phyloP scores from a whole-genome alignment of 345 rosid genomes.

The Citrus reticulata region DNA sequence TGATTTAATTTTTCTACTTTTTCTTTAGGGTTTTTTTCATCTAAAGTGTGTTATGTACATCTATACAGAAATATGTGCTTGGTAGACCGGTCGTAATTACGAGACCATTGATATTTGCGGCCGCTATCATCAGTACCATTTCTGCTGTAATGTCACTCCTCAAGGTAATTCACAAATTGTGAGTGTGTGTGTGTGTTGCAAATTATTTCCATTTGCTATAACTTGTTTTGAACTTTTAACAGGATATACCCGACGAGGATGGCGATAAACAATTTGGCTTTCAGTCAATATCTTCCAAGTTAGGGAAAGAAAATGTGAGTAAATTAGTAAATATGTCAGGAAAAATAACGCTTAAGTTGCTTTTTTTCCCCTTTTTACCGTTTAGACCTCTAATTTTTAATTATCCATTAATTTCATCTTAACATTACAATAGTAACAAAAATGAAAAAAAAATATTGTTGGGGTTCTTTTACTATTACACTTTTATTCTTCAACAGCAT shows the following conservation, averaged over 20 bases:
- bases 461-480: neutral
- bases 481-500: no score
- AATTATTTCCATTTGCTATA: neutral
- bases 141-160: constrained; percentile 26
- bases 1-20: no score
- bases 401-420: no score
- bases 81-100: constrained; percentile 24
- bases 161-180: constrained; percentile 21
- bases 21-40: no score
- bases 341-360: no score
- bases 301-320: constrained; percentile 30
- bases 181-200: no score
- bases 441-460: no score
- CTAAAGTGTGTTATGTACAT: no score
- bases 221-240: neutral
- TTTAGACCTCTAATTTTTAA: no score
- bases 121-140: constrained; percentile 31
- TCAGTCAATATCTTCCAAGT: constrained; percentile 16
- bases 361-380: no score
- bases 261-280: constrained; percentile 30
- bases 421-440: no score
- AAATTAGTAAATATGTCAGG: neutral
- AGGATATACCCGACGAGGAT: constrained; percentile 40
- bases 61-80: constrained; percentile 31
- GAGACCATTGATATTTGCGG: constrained; percentile 26